Base-by-base conservation (phyloP, 1,284 basidiomycete species). In the Stereum hirsutum region DNA sequence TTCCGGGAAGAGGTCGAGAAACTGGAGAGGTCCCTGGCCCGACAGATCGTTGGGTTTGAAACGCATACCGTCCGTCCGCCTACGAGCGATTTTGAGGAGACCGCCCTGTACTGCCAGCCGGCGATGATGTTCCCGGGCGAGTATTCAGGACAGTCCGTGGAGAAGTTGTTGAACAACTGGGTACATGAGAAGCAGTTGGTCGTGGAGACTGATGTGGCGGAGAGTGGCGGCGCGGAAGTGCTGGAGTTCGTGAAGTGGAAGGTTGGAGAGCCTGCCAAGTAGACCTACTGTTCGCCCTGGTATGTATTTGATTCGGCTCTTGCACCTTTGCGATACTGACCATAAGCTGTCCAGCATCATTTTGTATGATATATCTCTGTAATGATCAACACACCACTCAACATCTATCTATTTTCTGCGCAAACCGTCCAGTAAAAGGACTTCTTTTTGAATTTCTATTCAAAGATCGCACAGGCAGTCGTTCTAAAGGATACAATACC, bases 11-110 rank as follows among this genome's bases (percentile, higher is more conserved):
- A 84, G 37, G 62, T 89, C 17, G 69, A 73, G 21, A 70, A 72
- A n/a, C 64, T 96, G 3, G 80, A 86, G 49, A 78, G 89, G 17
- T 78, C 83, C 5, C 53, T 96, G 6, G 88, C 86, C 1, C 74
- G 90, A 40, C 94, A 96, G 62, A 82, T 90, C 27, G 83, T 84
- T 8, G 93, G 92, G 1, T 87, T 94, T 61, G 78, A 87, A 21
- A 90, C 90, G 0, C 64, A 62, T n/a, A 70, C 68, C 0, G 69
- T 96, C 34, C 63, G 54, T 11, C 53, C 64, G 2, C 45, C 57
- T 3, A 28, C 46, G 3, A 67, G 64, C 4, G 59, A 61, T 12
- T 66, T 65, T 17, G 74, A 78, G 30, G 76, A 82, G 28, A 75
- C 70, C 4, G 78, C 76, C 14, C 62, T 97, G 43, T 86, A 91